These are phyloP conservation scores for Graphiopsis chlorocephala DNA, from an alignment of 2,329 filamentous ascomycete species.

Conservation along the genomic window DNA sequence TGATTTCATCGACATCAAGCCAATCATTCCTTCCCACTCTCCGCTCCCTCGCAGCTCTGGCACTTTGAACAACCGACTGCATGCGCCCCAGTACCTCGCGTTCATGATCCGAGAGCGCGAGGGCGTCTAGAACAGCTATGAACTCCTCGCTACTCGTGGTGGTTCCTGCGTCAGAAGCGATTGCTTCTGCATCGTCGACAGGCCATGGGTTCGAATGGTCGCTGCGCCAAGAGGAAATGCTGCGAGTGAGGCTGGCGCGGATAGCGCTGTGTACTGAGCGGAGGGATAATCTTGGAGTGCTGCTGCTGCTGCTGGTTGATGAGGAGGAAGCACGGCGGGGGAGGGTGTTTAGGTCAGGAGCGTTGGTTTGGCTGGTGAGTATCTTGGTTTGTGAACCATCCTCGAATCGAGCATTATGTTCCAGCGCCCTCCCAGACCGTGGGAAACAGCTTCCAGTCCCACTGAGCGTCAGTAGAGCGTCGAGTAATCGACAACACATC, in stretches of 20 bases:
- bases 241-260: background rate
- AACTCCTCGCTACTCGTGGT: background rate
- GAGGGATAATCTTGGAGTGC: background rate
- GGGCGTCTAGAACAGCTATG: background rate
- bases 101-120: slow-evolving; percentile 1
- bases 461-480: background rate
- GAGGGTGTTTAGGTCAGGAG: too few species aligned
- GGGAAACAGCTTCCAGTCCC: background rate
- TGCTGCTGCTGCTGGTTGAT: background rate
- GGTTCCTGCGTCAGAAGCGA: background rate
- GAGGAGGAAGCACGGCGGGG: background rate
- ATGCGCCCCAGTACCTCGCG: background rate
- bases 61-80: background rate
- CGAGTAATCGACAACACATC: background rate
- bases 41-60: background rate
- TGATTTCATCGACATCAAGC: background rate
- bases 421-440: background rate
- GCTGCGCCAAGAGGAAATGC: background rate
- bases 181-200: background rate
- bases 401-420: too few species aligned
- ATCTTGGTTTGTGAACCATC: background rate
- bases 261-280: background rate
- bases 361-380: too few species aligned
- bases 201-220: background rate
- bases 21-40: background rate